Conservation (phyloP, 2,329 filamentous ascomycete species). For the Colletotrichum godetiae region DNA sequence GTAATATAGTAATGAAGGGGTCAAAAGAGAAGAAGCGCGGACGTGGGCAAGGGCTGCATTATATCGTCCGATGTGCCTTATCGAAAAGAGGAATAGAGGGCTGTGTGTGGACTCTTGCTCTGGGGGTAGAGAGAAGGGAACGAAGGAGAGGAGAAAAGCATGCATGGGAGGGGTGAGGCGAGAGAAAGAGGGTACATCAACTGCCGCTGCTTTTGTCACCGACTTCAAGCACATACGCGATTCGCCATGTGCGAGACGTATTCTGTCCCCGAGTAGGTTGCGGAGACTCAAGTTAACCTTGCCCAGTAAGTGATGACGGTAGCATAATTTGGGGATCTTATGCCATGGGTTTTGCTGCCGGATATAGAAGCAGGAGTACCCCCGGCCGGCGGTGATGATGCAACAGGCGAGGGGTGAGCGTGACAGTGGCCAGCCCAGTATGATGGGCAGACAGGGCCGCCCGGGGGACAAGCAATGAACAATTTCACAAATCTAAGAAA, state of each 20-base stretch:
- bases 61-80: conserved; percentile 60
- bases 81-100: conserved; percentile 43
- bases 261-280: conserved; percentile 58
- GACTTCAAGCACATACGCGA: conserved; percentile 60
- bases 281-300: conserved; percentile 55
- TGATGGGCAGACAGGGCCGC: conserved; percentile 48
- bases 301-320: conserved; percentile 57
- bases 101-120: conserved; percentile 36
- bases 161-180: conserved; percentile 29
- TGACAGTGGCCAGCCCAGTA: conserved; percentile 44
- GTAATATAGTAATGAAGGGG: conserved; percentile 48
- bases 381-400: conserved; percentile 54
- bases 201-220: conserved; percentile 53
- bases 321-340: conserved; percentile 71
- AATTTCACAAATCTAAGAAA: conserved; percentile 47
- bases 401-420: conserved; percentile 49
- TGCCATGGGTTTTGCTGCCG: conserved; percentile 61
- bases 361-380: conserved; percentile 63
- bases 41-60: conserved; percentile 54
- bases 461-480: conserved; percentile 39
- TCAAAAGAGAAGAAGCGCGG: conserved; percentile 44
- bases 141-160: conserved; percentile 12
- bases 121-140: conserved; percentile 26
- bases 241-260: conserved; percentile 60
- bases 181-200: conserved; percentile 43